These are phyloP conservation scores for Candida argentea DNA, from an alignment of 805 yeast species.

Conservation along the genomic window DNA sequence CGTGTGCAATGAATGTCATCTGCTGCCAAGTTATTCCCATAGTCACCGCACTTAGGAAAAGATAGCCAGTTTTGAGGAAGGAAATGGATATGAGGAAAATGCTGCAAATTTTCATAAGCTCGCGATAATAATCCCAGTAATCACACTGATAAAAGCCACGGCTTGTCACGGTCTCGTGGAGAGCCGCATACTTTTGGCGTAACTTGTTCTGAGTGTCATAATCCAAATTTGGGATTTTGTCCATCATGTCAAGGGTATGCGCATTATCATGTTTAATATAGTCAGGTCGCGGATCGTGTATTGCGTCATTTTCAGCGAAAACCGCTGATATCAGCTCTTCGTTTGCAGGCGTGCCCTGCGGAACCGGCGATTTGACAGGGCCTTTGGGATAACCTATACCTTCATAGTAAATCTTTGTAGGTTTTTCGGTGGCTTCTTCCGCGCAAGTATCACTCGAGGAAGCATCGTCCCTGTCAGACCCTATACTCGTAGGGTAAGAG, in stretches of 20 bases:
- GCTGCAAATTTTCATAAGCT: conserved; percentile 47
- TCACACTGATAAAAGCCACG: conserved; percentile 64
- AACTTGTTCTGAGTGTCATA: conserved; percentile 52
- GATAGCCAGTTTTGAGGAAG: conserved; percentile 36
- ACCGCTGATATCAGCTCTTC: conserved; percentile 20
- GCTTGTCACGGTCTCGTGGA: conserved; percentile 45
- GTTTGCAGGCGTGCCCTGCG: conserved; percentile 36
- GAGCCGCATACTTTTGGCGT: conserved; percentile 45
- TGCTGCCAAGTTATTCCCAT: conserved; percentile 87
- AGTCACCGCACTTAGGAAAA: conserved; percentile 47
- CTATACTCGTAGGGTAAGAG: background rate
- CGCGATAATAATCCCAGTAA: conserved; percentile 65
- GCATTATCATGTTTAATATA: conserved; percentile 48
- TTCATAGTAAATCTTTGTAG: too few relatives aligned
- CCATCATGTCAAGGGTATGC: conserved; percentile 46
- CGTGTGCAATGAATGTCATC: conserved; percentile 79
- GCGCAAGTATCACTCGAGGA: conserved; percentile 7
- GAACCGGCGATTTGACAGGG: conserved; percentile 39
- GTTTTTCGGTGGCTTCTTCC: conserved; percentile 9
- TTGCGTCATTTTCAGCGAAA: conserved; percentile 45
- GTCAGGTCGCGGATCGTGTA: conserved; percentile 44
- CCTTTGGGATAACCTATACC: conserved; percentile 32
- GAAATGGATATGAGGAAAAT: conserved; percentile 41
- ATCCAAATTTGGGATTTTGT: conserved; percentile 54
- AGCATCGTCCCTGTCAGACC: background rate